phyloP scores from a whole-genome alignment of 2,329 filamentous ascomycete species.

The Apiospora koreana region DNA sequence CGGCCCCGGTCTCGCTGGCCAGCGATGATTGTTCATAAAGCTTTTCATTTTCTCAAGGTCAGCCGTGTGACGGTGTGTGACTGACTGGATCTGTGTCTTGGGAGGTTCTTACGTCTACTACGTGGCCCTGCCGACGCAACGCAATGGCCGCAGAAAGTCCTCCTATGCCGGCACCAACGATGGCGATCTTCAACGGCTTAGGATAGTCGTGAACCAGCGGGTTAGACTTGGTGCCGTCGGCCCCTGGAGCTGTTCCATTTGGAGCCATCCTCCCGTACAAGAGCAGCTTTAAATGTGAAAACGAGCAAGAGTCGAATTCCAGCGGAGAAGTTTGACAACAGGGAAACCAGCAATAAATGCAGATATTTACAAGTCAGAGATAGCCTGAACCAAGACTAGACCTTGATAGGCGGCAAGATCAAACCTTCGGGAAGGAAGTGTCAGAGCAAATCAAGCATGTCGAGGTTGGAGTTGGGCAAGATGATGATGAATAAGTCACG shows the following conservation, averaged over 20 bases:
- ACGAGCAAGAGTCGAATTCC: not conserved
- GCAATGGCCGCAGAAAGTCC: slow-evolving; percentile 54
- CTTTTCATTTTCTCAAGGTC: slow-evolving; percentile 31
- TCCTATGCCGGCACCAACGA: slow-evolving; percentile 50
- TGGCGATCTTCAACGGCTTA: slow-evolving; percentile 22
- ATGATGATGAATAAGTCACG: not conserved
- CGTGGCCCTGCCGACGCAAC: slow-evolving; percentile 53
- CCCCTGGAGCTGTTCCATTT: not conserved
- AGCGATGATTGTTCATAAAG: slow-evolving; percentile 58
- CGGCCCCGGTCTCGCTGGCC: slow-evolving; percentile 58
- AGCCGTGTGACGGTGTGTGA: not conserved
- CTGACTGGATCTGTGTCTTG: not conserved
- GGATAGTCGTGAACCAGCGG: slow-evolving; percentile 19
- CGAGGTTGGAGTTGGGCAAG: not conserved
- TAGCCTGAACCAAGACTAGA: not conserved
- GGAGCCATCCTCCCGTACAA: slow-evolving; percentile 12
- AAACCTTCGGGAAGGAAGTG: not conserved
- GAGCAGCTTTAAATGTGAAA: not conserved
- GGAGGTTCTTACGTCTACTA: slow-evolving; percentile 36
- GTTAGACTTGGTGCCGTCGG: slow-evolving; percentile 14
- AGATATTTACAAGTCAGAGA: not conserved
- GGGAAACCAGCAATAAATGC: not conserved
- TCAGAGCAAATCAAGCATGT: not conserved
- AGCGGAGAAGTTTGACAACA: not conserved
- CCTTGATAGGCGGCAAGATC: not conserved